Percentiles rank a stretch among this genome's conserved stretches.
phyloP scores from a whole-genome alignment of 1,284 basidiomycete genomes.

The Malassezia globosa region DNA sequence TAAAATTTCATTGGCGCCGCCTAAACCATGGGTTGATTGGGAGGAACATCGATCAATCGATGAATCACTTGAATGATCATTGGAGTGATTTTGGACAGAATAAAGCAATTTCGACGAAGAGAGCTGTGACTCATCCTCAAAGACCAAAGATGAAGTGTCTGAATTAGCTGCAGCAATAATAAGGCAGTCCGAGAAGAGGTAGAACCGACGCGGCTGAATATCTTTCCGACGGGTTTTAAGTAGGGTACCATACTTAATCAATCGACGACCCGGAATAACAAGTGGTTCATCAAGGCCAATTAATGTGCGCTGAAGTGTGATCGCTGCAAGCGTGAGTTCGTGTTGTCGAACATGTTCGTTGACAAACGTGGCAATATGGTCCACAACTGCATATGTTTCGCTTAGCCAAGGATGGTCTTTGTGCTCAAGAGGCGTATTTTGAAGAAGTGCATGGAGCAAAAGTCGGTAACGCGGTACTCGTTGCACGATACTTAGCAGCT shows the following conservation, averaged over 20 bases:
- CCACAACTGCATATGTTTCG: slow-evolving; percentile 29
- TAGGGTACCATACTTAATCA: slow-evolving; percentile 36
- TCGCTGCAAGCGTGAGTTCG: slow-evolving; percentile 41
- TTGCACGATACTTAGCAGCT: slow-evolving; percentile 42
- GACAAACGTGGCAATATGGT: slow-evolving; percentile 38
- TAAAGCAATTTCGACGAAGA: slow-evolving; percentile 47
- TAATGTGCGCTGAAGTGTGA: slow-evolving; percentile 36
- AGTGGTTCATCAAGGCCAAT: slow-evolving; percentile 36
- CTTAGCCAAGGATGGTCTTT: slow-evolving; percentile 26
- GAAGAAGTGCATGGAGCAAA: slow-evolving; percentile 37
- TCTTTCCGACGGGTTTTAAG: slow-evolving; percentile 42
- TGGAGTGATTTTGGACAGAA: background rate
- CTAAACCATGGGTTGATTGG: slow-evolving; percentile 22
- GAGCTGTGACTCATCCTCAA: slow-evolving; percentile 57
- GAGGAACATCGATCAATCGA: slow-evolving; percentile 17
- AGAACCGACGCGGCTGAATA: slow-evolving; percentile 42
- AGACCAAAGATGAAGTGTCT: slow-evolving; percentile 58
- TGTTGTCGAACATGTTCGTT: slow-evolving; percentile 44
- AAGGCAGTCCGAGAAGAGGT: slow-evolving; percentile 44
- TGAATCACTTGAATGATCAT: background rate
- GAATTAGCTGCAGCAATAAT: slow-evolving; percentile 28
- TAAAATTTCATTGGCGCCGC: no score
- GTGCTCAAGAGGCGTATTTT: slow-evolving; percentile 32
- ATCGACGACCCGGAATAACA: slow-evolving; percentile 34
- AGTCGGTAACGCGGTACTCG: slow-evolving; percentile 44